Percentiles rank a stretch among this genome's conserved stretches.
Evolutionary conservation across 306 rosid genomes (phyloP).

Genomic region (Mimosa pudica): DNA sequence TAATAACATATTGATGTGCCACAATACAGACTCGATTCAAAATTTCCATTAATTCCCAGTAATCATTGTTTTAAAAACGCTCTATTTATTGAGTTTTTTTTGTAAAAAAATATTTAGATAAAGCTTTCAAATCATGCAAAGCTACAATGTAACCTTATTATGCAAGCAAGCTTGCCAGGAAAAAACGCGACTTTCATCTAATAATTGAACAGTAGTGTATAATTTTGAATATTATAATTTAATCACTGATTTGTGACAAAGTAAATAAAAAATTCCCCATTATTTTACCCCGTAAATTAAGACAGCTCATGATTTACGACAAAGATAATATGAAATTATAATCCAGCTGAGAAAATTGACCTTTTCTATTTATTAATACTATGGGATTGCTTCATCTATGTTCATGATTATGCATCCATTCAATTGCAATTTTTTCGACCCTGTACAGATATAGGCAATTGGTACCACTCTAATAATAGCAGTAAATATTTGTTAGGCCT

Average conservation of each 20-base stretch:
- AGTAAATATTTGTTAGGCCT: slow-evolving; percentile 32
- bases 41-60: too few relatives aligned
- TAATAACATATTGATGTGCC: too few relatives aligned
- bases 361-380: not conserved
- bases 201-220: not conserved
- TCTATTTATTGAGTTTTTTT: too few relatives aligned
- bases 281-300: not conserved
- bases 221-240: not conserved
- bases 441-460: not conserved
- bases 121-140: too few relatives aligned
- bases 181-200: too few relatives aligned
- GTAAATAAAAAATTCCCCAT: not conserved
- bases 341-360: slow-evolving; percentile 1
- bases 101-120: too few relatives aligned
- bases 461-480: slow-evolving; percentile 40
- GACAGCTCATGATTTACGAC: not conserved
- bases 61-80: too few relatives aligned
- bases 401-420: not conserved
- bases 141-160: too few relatives aligned
- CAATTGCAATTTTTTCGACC: not conserved
- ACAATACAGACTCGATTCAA: too few relatives aligned
- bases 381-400: not conserved
- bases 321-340: not conserved
- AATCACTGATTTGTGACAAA: not conserved
- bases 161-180: too few relatives aligned